Evolutionary conservation across 805 yeast genomes (phyloP).

Genomic region (Tanozyma kutaoensis): DNA sequence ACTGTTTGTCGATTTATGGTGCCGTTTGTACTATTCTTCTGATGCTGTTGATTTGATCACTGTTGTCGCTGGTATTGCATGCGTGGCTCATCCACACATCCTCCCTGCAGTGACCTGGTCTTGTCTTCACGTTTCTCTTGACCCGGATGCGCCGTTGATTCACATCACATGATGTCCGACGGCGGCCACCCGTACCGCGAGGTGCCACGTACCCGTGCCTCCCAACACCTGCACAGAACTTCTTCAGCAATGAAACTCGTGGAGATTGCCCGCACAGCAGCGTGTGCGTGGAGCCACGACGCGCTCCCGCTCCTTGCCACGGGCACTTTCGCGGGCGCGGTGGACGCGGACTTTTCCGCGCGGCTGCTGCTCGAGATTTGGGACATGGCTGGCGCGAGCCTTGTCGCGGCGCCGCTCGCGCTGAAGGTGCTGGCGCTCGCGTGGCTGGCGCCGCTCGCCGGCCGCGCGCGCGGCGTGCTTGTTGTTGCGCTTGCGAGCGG

Average conservation of each 20-base stretch:
- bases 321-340: conserved; percentile 94
- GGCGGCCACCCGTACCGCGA: no score
- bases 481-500: conserved; percentile 92
- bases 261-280: conserved; percentile 75
- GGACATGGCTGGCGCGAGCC: conserved; percentile 37
- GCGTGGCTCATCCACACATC: no score
- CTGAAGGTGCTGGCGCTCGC: conserved; percentile 59
- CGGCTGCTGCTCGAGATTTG: conserved; percentile 69
- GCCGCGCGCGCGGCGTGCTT: conserved; percentile 38
- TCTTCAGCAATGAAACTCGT: conserved; percentile 36
- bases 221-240: no score
- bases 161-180: no score
- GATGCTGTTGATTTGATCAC: no score
- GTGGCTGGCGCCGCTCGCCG: conserved; percentile 55
- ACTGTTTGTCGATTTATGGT: no score
- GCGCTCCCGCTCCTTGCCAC: conserved; percentile 67
- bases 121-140: no score
- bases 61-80: no score
- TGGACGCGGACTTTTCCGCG: conserved; percentile 77
- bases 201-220: no score
- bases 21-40: no score
- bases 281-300: conserved; percentile 92
- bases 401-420: conserved; percentile 21
- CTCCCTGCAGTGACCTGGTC: no score
- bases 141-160: no score